These are phyloP conservation scores for Fusarium brevicatenulatum DNA, from an alignment of 2,329 filamentous ascomycete genomes.

Conservation along the genomic window DNA sequence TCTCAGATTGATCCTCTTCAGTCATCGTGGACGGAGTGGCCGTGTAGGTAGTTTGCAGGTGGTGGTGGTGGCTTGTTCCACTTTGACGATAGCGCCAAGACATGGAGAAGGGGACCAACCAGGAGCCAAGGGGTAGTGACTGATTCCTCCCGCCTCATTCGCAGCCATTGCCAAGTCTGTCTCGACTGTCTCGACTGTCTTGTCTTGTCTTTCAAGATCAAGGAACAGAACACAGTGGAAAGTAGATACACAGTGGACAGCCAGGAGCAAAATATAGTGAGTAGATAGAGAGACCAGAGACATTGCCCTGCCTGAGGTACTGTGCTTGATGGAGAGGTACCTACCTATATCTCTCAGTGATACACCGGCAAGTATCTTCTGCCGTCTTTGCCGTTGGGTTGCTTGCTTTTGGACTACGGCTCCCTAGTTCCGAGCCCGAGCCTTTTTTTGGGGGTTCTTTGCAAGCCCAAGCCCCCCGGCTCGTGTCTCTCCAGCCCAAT, in stretches of 20 bases:
- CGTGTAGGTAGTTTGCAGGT: not conserved
- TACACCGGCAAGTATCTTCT: conserved; percentile 4
- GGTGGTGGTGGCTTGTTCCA: not conserved
- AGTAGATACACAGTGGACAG: not conserved
- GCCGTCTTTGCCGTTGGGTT: conserved; percentile 42
- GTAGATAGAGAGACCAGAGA: not conserved
- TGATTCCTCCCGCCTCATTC: conserved; percentile 34
- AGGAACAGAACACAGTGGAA: not conserved
- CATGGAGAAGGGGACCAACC: conserved; percentile 30
- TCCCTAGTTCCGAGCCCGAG: conserved; percentile 40
- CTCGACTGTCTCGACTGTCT: not conserved
- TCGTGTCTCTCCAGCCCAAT: conserved; percentile 12
- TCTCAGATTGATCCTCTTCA: not conserved
- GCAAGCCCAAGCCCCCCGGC: conserved; percentile 9
- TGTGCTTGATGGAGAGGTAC: not conserved
- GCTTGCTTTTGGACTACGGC: conserved; percentile 38
- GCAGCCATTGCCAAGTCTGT: conserved; percentile 24
- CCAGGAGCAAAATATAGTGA: not conserved
- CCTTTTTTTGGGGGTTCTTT: conserved; percentile 12
- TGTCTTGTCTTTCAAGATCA: not conserved
- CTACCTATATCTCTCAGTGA: not conserved
- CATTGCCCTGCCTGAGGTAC: not conserved
- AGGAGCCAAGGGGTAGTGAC: conserved; percentile 29
- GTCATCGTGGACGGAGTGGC: conserved; percentile 10
- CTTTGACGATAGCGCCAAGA: conserved; percentile 18